Evolutionary conservation across 208 protist species (phyloP), one percentile per base, ranked within the genome.

Genomic region (Wallacemonas sp.): DNA sequence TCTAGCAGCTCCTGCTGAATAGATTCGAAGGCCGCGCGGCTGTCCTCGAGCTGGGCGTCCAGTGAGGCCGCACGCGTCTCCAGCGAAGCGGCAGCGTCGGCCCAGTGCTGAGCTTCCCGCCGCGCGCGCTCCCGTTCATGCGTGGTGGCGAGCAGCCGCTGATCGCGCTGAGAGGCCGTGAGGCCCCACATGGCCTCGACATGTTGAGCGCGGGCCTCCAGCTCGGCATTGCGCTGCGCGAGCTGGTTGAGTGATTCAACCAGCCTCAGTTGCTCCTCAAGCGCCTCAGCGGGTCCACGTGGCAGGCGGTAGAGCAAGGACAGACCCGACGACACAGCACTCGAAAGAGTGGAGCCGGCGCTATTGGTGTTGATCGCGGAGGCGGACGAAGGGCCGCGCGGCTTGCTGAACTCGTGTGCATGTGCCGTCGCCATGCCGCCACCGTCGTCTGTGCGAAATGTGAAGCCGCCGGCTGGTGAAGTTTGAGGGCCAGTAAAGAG

Each of bases 211-310:
- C 68, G 68, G 0, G 55, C 67, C 32, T 70, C 63, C 1, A 92
- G 70, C 29, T 58, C 55, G 12, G 44, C 63, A 27, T 85, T 82
- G 37, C 76, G 70, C 42, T 78, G 76, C 12, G 32, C 54, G 22
- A 81, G 58, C 3, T 60, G 65, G 24, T 68, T 59, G n/a, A 92
- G 19, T 38, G 77, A 70, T 41, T 82, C 73, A 12, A 85, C 54
- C 45, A 92, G 71, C n/a, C 67, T 66, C 63, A 89, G 42, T 55
- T 89, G 70, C 72, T 82, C 82, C 45, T 78, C 64, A 29, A 88
- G 63, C 1, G 75, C 72, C 68, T 82, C 80, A 5, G 72, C 80
- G 0, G 80, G 80, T 34, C 54, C 79, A 30, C 76, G 73, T 13
- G 80, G 80, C 1, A 83, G 63, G 24, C 76, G 72, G 30, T 87